Base-by-base conservation (phyloP, 495 filamentous ascomycete species). In the Aspergillus conjunctus region DNA sequence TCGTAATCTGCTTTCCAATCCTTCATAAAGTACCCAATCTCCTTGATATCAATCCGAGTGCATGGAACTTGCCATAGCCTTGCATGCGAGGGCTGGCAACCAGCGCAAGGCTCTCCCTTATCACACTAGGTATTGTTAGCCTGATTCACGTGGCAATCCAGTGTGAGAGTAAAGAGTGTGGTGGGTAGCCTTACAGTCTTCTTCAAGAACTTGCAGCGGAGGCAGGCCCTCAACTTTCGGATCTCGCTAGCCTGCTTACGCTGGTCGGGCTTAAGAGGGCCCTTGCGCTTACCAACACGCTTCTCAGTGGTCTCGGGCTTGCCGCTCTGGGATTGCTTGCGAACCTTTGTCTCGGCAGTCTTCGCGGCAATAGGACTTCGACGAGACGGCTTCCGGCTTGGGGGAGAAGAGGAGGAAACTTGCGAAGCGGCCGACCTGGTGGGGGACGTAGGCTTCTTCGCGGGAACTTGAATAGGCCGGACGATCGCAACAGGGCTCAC, bases 181-280 rank as follows among this genome's bases (percentile, higher is more conserved):
- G 39, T 20, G 4, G 10, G 18, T 2, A 32, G n/a, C 61, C 75
- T 74, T 68, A 80, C 77, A 54, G 91, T 96, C 84, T 97, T 97
- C 84, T 97, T 97, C 65, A 97, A 81, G 76, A 96, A 97, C 75
- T 96, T 97, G 83, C 92, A 97, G n/a, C 92, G 87, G 50, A 97
- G 80, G 72, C 92, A 97, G 33, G 92, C 92, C 61, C 92, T 84
- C 65, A 96, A 79, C 73, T 96, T 97, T 65, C 92, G 85, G 61
- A 97, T 97, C 75, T 96, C 92, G 61, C 90, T 91, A 33, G 92
- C 92, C 75, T 96, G 92, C 77, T 94, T 93, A 56, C 92, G 85
- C 73, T 96, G 92, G 64, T 97, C 92, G n/a, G 91, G 91, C 64
- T 91, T 84, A 58, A 97, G 84, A 20, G 92, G 92, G 26, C 92